A percentile compares a stretch with the other conserved stretches of the same genome.
These are phyloP conservation scores for Stramenopiles sp. DNA, from an alignment of 352 stramenopile genomes.

Conservation along the genomic window DNA sequence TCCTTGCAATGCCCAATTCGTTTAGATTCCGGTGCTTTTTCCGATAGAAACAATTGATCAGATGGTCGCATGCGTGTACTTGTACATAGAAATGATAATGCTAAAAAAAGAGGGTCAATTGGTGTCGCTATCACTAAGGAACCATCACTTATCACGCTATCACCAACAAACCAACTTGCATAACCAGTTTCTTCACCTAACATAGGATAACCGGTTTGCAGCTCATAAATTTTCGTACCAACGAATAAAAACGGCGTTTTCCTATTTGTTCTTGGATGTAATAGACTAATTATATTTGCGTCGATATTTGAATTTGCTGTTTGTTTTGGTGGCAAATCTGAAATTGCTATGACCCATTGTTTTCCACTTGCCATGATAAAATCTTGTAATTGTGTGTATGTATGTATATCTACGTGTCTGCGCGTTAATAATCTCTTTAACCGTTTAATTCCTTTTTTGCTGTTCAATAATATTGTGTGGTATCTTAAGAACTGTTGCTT, in stretches of 20 bases:
- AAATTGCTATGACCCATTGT: not conserved
- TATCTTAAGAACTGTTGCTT: too few species aligned
- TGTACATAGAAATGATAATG: not conserved
- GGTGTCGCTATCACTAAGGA: not conserved
- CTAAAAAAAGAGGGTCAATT: not conserved
- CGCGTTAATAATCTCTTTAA: too few species aligned
- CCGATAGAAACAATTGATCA: not conserved
- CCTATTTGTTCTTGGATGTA: not conserved
- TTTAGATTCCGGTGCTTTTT: not conserved
- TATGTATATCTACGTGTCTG: too few species aligned
- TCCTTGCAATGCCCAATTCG: not conserved
- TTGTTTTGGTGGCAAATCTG: not conserved
- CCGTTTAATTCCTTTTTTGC: too few species aligned
- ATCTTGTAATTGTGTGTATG: too few species aligned
- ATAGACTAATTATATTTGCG: not conserved
- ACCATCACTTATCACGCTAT: not conserved
- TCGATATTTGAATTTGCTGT: not conserved
- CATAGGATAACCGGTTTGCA: not conserved
- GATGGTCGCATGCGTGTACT: not conserved
- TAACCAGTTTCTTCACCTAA: not conserved
- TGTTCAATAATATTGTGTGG: too few species aligned
- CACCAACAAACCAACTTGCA: not conserved
- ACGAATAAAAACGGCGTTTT: not conserved
- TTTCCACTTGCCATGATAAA: not conserved
- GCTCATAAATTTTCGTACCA: not conserved